Base-by-base conservation (phyloP, 495 filamentous ascomycete genomes). In the Talaromyces stipitatus region DNA sequence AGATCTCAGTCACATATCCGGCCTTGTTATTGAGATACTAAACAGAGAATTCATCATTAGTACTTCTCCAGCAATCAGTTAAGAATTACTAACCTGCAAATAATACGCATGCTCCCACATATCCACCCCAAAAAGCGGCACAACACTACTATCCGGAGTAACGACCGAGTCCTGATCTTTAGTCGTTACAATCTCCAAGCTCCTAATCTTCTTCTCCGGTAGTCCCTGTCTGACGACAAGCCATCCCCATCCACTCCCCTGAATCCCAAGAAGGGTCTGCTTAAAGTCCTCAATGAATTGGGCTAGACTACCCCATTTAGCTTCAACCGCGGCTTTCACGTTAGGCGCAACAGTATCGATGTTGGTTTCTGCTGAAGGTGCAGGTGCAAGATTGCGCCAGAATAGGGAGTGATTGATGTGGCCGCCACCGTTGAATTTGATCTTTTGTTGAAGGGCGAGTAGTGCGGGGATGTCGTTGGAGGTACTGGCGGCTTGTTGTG, bases 21-120 rank as follows among this genome's bases (percentile, higher is more conserved):
- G 88, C 94, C 79, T 98, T 98, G 61, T 92, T 86, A 73, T 97
- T 98, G 72, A 95, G 77, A 66, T 98, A 98, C 80, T 98, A 84
- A 57, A 92, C 70, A 63, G 69, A 73, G 60, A 59, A 68, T 30
- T 64, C 27, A 61, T 28, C 47, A 33, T 51, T 29, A 29, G 78
- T 78, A 60, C 2, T 14, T 14, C 0, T 26, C 43, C 12, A 12
- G 3, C 4, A 3, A 23, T 36, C 18, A 8, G 18, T 47, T 23
- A 6, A 29, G 11, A 48, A 57, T 50, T 48, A 72, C 74, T 63
- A 61, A 81, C 76, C 66, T 75, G 70, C 27, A 77, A 61, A 57
- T 86, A 88, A 64, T 83, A 91, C 48, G 84, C 83, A 80, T 92
- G 91, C 73, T 98, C 94, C 94, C 94, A 98, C 75, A 95, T 95